Evolutionary conservation across 2,329 filamentous ascomycete species (phyloP).

Genomic region (Ophiostoma himal-ulmi): DNA sequence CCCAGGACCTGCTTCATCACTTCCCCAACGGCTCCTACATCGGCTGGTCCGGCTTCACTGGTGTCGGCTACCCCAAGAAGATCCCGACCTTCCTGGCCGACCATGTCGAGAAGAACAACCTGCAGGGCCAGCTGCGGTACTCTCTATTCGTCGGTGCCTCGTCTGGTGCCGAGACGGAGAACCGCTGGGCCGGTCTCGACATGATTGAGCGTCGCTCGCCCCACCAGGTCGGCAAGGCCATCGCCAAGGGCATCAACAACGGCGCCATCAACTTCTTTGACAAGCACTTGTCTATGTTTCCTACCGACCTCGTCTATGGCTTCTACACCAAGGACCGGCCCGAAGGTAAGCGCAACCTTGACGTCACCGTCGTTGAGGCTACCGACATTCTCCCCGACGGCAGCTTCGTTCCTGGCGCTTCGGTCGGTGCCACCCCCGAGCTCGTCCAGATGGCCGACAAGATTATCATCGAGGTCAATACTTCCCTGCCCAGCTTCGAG

Average conservation of each 20-base stretch:
- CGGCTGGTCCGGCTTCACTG: conserved; percentile 88
- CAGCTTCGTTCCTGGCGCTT: conserved; percentile 80
- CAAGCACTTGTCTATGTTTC: conserved; percentile 91
- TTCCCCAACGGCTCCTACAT: conserved; percentile 84
- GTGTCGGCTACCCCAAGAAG: conserved; percentile 84
- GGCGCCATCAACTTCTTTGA: conserved; percentile 89
- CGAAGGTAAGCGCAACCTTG: conserved; percentile 64
- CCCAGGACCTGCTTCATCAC: conserved; percentile 71
- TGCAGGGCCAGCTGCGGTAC: conserved; percentile 81
- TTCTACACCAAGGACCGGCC: conserved; percentile 78
- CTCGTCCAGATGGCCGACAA: conserved; percentile 88
- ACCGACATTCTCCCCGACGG: conserved; percentile 83
- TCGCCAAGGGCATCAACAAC: conserved; percentile 83
- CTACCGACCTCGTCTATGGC: conserved; percentile 76
- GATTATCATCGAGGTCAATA: conserved; percentile 91
- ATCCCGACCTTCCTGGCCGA: conserved; percentile 79
- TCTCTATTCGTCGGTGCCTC: conserved; percentile 85
- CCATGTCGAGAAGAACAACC: conserved; percentile 78
- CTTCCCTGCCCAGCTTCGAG: conserved; percentile 74
- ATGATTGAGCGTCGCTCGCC: conserved; percentile 84
- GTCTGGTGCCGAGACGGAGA: conserved; percentile 83
- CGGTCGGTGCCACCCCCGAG: conserved; percentile 78
- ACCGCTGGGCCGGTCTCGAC: conserved; percentile 79
- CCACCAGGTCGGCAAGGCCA: conserved; percentile 86
- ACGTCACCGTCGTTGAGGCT: conserved; percentile 80